Evolutionary conservation across 352 stramenopile species (phyloP).

Genomic region (Blastocystis sp.): DNA sequence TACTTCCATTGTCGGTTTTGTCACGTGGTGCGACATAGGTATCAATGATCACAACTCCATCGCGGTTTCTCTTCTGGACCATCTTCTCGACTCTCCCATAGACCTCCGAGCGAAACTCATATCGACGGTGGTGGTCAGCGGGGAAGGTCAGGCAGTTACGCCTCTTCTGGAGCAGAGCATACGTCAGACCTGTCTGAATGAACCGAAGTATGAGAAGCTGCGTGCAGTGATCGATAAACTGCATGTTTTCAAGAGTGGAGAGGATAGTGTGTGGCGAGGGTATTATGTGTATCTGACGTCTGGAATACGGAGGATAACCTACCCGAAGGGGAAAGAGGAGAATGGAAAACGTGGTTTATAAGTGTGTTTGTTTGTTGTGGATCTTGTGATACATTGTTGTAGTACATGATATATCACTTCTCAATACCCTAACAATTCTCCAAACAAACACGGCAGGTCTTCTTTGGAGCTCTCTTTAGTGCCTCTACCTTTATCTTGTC

Average conservation of each 20-base stretch:
- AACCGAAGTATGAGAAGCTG: neutral
- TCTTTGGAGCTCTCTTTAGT: neutral
- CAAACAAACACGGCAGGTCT: neutral
- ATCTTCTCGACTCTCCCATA: neutral
- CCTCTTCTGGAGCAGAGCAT: neutral
- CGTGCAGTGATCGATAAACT: neutral
- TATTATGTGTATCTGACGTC: no score
- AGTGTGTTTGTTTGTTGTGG: neutral
- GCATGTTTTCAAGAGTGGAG: neutral
- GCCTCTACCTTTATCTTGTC: neutral
- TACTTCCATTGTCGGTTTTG: neutral
- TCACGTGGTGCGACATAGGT: no score
- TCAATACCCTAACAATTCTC: neutral
- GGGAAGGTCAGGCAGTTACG: neutral
- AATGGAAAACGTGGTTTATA: neutral
- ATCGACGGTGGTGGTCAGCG: neutral
- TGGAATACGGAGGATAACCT: no score
- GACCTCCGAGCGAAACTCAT: neutral
- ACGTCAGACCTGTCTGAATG: neutral
- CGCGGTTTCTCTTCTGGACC: neutral
- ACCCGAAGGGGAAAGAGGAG: neutral
- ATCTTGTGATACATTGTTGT: neutral
- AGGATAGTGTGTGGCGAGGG: neutral
- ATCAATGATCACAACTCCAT: neutral
- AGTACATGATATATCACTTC: neutral